These are phyloP conservation scores for Emericellopsis cladophorae DNA, from an alignment of 2,329 filamentous ascomycete genomes.

Conservation along the genomic window DNA sequence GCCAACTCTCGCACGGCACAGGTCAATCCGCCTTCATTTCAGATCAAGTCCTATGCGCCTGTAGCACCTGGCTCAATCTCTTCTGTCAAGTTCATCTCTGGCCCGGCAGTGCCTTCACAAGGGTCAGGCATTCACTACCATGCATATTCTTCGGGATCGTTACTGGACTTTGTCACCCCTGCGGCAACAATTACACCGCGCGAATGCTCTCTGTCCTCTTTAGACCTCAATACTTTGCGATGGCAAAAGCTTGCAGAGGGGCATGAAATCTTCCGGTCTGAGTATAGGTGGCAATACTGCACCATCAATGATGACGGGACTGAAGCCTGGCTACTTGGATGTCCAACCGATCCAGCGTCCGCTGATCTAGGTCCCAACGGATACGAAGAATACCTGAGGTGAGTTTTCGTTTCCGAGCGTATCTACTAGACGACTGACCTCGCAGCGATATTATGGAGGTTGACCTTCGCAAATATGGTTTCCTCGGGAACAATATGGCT, in stretches of 20 bases:
- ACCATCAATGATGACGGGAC: constrained; percentile 91
- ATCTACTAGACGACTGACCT: too few relatives aligned
- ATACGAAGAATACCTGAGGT: constrained; percentile 77
- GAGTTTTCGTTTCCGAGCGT: constrained; percentile 3
- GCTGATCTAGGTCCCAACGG: constrained; percentile 55
- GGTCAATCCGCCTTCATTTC: constrained; percentile 53
- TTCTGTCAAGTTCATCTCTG: constrained; percentile 71
- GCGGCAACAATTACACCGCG: constrained; percentile 74
- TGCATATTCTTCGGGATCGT: constrained; percentile 80
- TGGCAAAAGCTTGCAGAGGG: constrained; percentile 96
- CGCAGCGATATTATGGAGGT: constrained; percentile 77
- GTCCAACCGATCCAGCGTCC: constrained; percentile 57
- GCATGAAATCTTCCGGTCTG: constrained; percentile 78
- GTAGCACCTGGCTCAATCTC: constrained; percentile 83
- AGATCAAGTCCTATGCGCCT: constrained; percentile 62
- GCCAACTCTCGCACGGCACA: constrained; percentile 56
- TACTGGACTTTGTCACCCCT: constrained; percentile 90
- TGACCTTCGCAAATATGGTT: constrained; percentile 81
- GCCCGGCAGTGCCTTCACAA: constrained; percentile 75
- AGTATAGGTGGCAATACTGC: constrained; percentile 98
- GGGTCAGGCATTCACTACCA: constrained; percentile 91
- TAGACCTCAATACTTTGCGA: constrained; percentile 75
- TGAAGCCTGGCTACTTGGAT: constrained; percentile 94
- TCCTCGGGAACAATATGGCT: constrained; percentile 66
- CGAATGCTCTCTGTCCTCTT: constrained; percentile 80